A percentile compares a stretch with the other conserved stretches of the same genome.
Evolutionary conservation across 2,329 filamentous ascomycete genomes (phyloP).

Genomic region (Neonectria faginata): DNA sequence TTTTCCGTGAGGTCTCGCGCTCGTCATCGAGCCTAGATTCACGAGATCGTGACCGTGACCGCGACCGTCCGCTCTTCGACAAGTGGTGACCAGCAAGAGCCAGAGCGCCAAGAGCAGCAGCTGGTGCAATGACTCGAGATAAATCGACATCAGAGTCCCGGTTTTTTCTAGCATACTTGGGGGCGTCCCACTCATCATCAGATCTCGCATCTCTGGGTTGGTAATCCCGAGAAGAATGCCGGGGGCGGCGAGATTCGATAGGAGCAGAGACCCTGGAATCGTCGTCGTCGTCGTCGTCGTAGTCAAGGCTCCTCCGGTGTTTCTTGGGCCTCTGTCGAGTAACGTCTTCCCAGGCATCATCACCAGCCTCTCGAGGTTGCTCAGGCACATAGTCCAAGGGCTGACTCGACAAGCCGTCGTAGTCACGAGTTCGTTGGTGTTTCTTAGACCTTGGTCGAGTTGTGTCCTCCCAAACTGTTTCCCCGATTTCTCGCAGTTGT

Average conservation of each 20-base stretch:
- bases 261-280: constrained; percentile 45
- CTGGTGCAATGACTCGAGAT: constrained; percentile 31
- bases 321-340: constrained; percentile 51
- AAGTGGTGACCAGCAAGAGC: constrained; percentile 15
- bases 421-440: constrained; percentile 45
- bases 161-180: constrained; percentile 9
- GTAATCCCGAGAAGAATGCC: constrained; percentile 26
- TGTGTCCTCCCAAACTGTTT: constrained; percentile 45
- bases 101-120: constrained; percentile 36
- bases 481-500: constrained; percentile 32
- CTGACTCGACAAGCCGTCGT: constrained; percentile 38
- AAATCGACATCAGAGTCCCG: constrained; percentile 17
- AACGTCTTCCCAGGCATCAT: constrained; percentile 45
- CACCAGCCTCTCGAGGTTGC: constrained; percentile 33
- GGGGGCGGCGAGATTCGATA: constrained; percentile 47
- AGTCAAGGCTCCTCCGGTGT: constrained; percentile 42
- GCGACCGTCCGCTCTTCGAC: constrained; percentile 13
- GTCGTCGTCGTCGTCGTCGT: constrained; percentile 37
- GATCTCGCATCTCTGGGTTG: constrained; percentile 32
- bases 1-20: constrained; percentile 12
- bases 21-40: constrained; percentile 17
- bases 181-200: constrained; percentile 24
- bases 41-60: constrained; percentile 18
- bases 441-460: constrained; percentile 51
- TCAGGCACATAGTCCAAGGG: constrained; percentile 33